Evolutionary conservation across 140 eudicot species (phyloP).

Genomic region (Ambrosia hybrid): DNA sequence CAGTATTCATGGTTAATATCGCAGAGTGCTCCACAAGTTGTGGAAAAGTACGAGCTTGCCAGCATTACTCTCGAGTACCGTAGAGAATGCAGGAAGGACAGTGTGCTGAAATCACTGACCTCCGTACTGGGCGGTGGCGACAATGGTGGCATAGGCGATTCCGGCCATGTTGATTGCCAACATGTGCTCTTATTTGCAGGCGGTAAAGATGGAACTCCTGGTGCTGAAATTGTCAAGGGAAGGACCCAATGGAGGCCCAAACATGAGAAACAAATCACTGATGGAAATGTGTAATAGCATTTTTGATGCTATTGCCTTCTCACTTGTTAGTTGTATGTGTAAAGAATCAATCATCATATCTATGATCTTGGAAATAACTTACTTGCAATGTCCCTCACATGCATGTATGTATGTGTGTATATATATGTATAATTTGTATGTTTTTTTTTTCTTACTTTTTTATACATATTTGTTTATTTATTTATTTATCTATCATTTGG

Average conservation of each 20-base stretch:
- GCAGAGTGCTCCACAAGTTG: slow-evolving; percentile 84
- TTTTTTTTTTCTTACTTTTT: background rate
- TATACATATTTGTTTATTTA: background rate
- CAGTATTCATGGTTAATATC: slow-evolving; percentile 14
- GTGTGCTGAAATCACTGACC: slow-evolving; percentile 86
- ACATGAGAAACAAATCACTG: slow-evolving; percentile 25
- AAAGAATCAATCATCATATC: slow-evolving; percentile 13
- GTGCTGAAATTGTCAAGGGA: slow-evolving; percentile 86
- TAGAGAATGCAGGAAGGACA: slow-evolving; percentile 90
- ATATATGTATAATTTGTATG: slow-evolving; percentile 20
- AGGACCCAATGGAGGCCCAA: slow-evolving; percentile 85
- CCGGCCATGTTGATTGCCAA: slow-evolving; percentile 69
- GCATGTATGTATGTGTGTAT: slow-evolving; percentile 5
- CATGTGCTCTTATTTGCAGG: slow-evolving; percentile 72
- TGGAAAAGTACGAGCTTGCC: slow-evolving; percentile 87
- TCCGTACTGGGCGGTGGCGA: slow-evolving; percentile 39
- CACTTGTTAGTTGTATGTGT: slow-evolving; percentile 23
- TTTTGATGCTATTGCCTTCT: slow-evolving; percentile 15
- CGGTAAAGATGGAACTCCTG: slow-evolving; percentile 32
- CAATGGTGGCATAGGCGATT: slow-evolving; percentile 25
- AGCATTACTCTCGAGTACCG: slow-evolving; percentile 88
- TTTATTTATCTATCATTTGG: background rate
- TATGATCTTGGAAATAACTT: slow-evolving; percentile 28
- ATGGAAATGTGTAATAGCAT: slow-evolving; percentile 23
- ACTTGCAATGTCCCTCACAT: slow-evolving; percentile 3